Evolutionary conservation across 2,329 filamentous ascomycete species (phyloP).

Genomic region (Aspergillus novoparasiticus): DNA sequence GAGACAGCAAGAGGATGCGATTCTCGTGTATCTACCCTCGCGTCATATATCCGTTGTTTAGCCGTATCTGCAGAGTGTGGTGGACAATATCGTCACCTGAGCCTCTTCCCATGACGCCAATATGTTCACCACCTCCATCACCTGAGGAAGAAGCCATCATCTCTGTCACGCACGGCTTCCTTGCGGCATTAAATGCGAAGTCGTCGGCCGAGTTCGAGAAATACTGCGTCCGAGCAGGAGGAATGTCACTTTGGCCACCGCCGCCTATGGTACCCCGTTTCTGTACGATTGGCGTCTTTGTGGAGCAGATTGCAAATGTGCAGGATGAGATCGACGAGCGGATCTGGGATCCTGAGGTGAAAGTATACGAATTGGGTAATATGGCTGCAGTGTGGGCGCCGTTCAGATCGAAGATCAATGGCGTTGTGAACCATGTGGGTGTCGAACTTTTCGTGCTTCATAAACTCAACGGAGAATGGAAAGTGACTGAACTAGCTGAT

Average conservation of each 20-base stretch:
- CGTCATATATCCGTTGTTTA: not conserved
- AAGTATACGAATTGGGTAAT: conserved; percentile 31
- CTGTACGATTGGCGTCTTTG: conserved; percentile 38
- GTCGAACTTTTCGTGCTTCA: conserved; percentile 39
- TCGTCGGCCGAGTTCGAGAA: conserved; percentile 36
- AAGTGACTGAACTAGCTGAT: conserved; percentile 39
- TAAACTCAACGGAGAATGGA: conserved; percentile 36
- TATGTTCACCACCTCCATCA: conserved; percentile 5
- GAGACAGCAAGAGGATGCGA: not conserved
- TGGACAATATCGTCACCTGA: conserved; percentile 15
- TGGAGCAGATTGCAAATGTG: conserved; percentile 33
- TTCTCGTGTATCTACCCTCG: not conserved
- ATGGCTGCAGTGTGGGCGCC: conserved; percentile 39
- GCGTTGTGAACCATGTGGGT: conserved; percentile 39
- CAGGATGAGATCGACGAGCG: conserved; percentile 37
- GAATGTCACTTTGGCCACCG: conserved; percentile 39
- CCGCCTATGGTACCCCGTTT: conserved; percentile 33
- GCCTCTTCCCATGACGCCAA: not conserved
- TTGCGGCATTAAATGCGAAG: conserved; percentile 33
- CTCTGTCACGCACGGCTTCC: conserved; percentile 31
- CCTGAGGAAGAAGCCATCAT: conserved; percentile 29
- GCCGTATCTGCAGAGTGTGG: conserved; percentile 16
- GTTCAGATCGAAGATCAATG: conserved; percentile 38
- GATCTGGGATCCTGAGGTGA: conserved; percentile 39
- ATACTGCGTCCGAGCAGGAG: conserved; percentile 36